Percentiles rank a stretch among this genome's conserved stretches.
These are phyloP conservation scores for Gryganskiella cystojenkinii DNA, from an alignment of 192 early-diverging fungal genomes.

Conservation along the genomic window DNA sequence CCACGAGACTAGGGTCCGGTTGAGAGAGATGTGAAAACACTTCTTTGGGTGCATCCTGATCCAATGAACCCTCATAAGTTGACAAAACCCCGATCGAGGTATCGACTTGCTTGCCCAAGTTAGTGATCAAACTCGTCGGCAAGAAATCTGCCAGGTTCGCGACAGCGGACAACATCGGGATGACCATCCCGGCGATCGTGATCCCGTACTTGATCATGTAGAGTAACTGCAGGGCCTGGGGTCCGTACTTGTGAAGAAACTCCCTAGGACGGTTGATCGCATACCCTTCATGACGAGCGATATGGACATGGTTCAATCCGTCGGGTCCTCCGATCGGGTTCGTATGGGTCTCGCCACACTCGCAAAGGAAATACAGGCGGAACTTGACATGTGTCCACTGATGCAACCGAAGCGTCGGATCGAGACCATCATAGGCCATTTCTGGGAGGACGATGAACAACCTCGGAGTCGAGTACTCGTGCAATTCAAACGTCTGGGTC, in stretches of 20 bases:
- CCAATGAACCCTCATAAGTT: constrained; percentile 11
- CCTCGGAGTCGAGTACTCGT: constrained; percentile 43
- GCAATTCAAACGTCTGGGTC: constrained; percentile 46
- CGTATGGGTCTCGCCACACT: constrained; percentile 36
- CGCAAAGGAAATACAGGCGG: constrained; percentile 45
- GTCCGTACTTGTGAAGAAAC: constrained; percentile 45
- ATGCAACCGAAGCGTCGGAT: constrained; percentile 17
- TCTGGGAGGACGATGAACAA: constrained; percentile 49
- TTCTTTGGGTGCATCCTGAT: constrained; percentile 8
- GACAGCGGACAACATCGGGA: constrained; percentile 22
- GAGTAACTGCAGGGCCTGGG: constrained; percentile 21
- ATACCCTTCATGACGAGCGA: constrained; percentile 44
- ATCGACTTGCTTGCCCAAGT: constrained; percentile 14
- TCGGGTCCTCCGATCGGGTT: constrained; percentile 25
- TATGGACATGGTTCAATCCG: constrained; percentile 39
- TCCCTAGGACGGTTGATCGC: constrained; percentile 40
- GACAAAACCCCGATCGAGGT: constrained; percentile 19
- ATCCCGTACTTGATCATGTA: constrained; percentile 25
- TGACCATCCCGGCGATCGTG: constrained; percentile 12
- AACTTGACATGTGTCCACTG: constrained; percentile 21
- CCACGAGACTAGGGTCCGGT: no score
- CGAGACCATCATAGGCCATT: constrained; percentile 26
- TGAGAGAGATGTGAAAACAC: no score
- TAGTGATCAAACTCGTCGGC: constrained; percentile 10
- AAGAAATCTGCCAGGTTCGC: constrained; percentile 23